A percentile compares a stretch with the other conserved stretches of the same genome.
Evolutionary conservation across 495 filamentous ascomycete genomes (phyloP).

Genomic region (Aspergillus carlsbadensis): DNA sequence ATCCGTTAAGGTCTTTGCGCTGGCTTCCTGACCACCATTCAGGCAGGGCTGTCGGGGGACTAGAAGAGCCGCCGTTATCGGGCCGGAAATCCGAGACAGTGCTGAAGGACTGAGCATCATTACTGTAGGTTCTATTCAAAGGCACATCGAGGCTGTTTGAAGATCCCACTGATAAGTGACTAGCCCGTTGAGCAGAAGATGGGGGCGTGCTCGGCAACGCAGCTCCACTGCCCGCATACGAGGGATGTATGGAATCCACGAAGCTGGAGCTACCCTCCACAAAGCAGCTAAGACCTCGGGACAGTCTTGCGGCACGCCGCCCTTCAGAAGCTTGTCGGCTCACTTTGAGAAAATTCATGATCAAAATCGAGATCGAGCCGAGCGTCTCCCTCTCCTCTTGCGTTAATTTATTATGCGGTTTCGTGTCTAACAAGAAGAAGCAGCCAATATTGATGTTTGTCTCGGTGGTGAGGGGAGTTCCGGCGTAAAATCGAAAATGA

Average conservation of each 20-base stretch:
- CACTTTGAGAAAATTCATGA: conserved; percentile 65
- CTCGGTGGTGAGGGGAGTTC: conserved; percentile 59
- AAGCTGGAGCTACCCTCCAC: conserved; percentile 55
- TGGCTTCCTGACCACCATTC: conserved; percentile 38
- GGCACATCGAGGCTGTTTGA: conserved; percentile 28
- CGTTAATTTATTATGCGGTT: conserved; percentile 36
- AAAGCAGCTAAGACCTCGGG: conserved; percentile 61
- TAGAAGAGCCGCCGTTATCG: conserved; percentile 24
- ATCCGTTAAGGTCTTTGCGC: conserved; percentile 28
- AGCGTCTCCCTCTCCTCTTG: conserved; percentile 40
- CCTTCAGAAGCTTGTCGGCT: conserved; percentile 57
- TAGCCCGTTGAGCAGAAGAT: conserved; percentile 27
- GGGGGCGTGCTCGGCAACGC: conserved; percentile 25
- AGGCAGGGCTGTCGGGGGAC: conserved; percentile 32
- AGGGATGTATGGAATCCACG: conserved; percentile 31
- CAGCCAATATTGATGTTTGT: conserved; percentile 70
- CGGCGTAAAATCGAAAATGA: conserved; percentile 47
- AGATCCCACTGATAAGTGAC: conserved; percentile 29
- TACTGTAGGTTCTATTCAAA: conserved; percentile 28
- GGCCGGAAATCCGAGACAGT: conserved; percentile 31
- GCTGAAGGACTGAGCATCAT: conserved; percentile 30
- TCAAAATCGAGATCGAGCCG: conserved; percentile 49
- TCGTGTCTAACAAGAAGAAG: conserved; percentile 62
- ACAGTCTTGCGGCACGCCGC: conserved; percentile 56
- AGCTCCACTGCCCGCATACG: conserved; percentile 25